Conservation (phyloP, 371 early-diverging fungal genomes). For the Circinella minor region DNA sequence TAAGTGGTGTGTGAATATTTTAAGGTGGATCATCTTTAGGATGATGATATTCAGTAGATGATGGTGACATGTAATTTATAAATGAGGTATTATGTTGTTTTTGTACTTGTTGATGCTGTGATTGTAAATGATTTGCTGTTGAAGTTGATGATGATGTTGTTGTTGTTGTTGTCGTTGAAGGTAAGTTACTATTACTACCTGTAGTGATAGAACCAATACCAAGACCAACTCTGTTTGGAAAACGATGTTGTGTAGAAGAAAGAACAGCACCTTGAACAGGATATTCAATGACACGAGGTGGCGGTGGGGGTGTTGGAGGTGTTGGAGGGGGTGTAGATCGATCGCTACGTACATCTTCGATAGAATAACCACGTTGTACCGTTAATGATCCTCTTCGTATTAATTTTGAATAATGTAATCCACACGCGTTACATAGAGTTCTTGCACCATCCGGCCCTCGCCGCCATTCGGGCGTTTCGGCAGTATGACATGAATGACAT, state of each 20-base stretch:
- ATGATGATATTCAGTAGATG: background rate
- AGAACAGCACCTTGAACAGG: background rate
- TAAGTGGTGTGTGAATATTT: too few species aligned
- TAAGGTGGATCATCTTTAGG: constrained; percentile 4
- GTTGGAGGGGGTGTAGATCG: background rate
- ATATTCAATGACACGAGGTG: constrained; percentile 10
- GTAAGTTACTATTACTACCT: background rate
- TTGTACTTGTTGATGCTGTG: too few species aligned
- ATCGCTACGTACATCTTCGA: background rate
- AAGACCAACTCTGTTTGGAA: background rate
- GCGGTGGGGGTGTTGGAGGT: background rate
- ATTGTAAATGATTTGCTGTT: too few species aligned
- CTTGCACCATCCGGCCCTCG: constrained; percentile 73
- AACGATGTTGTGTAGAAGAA: background rate
- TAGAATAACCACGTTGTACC: constrained; percentile 1
- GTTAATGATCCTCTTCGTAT: constrained; percentile 12
- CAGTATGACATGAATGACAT: constrained; percentile 65
- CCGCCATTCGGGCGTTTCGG: constrained; percentile 74
- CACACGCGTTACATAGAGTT: constrained; percentile 75
- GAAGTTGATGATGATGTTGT: background rate
- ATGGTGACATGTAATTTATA: constrained; percentile 4
- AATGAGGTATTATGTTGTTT: constrained; percentile 4
- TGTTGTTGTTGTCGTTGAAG: background rate
- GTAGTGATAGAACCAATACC: background rate
- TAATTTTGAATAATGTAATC: constrained; percentile 28